Conservation (phyloP, 345 rosid species). For the Xanthoceras sorbifolium region DNA sequence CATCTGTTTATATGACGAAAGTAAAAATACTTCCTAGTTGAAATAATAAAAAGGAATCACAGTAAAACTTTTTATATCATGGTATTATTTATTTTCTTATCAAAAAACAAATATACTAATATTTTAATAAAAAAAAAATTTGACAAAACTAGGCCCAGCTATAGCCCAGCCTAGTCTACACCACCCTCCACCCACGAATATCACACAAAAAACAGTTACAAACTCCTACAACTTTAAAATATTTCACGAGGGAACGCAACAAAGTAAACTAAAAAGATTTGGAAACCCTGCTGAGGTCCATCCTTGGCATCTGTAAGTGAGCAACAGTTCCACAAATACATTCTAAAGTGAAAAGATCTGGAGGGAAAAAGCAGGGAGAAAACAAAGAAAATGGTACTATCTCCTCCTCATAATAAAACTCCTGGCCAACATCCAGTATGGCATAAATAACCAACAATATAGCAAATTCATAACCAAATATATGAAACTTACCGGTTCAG, state of each 20-base stretch:
- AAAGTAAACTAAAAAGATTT: not conserved
- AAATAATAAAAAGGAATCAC: too few relatives aligned
- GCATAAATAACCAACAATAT: not conserved
- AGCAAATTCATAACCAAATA: constrained; percentile 1
- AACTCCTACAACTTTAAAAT: not conserved
- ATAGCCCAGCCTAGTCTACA: too few relatives aligned
- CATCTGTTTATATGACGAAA: too few relatives aligned
- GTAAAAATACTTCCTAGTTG: too few relatives aligned
- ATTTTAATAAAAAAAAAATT: too few relatives aligned
- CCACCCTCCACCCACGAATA: too few relatives aligned
- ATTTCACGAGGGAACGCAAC: not conserved
- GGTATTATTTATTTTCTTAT: too few relatives aligned
- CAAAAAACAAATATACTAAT: too few relatives aligned
- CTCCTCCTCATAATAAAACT: not conserved
- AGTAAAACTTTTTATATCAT: too few relatives aligned
- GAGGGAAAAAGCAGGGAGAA: not conserved
- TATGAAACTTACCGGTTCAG: constrained; percentile 67
- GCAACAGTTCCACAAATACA: not conserved
- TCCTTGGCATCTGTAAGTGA: not conserved
- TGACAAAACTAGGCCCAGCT: too few relatives aligned
- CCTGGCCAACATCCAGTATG: not conserved
- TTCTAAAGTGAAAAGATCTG: not conserved
- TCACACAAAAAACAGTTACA: not conserved
- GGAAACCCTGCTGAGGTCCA: not conserved
- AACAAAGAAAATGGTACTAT: not conserved